Conservation (phyloP, 176 grass and related monocot genomes). For the Avena sativa region DNA sequence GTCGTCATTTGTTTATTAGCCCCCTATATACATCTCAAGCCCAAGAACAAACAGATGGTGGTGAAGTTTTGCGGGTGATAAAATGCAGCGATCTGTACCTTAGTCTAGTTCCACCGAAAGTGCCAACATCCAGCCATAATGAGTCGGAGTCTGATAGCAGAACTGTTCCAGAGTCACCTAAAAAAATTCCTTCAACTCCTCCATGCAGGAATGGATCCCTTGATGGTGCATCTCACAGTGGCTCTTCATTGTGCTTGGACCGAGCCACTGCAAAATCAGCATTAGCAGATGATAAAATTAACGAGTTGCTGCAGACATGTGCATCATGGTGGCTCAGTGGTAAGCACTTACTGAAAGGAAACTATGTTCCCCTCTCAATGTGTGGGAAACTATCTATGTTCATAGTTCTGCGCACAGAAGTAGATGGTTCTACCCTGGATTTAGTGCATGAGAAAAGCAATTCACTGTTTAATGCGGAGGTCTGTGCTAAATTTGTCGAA, state of each 20-base stretch:
- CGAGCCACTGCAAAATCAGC: constrained; percentile 56
- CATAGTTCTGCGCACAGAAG: constrained; percentile 56
- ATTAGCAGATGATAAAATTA: constrained; percentile 77
- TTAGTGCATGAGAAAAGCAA: constrained; percentile 37
- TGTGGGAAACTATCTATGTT: constrained; percentile 72
- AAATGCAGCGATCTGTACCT: constrained; percentile 77
- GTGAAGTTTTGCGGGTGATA: constrained; percentile 42
- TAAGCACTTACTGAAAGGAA: constrained; percentile 77
- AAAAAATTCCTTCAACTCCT: constrained; percentile 48
- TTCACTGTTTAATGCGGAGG: constrained; percentile 22
- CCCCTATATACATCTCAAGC: constrained; percentile 49
- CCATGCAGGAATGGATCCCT: constrained; percentile 42
- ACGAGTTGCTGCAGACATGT: constrained; percentile 67
- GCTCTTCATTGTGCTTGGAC: constrained; percentile 55
- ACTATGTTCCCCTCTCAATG: constrained; percentile 64
- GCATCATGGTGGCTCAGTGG: constrained; percentile 71
- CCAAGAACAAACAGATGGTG: constrained; percentile 27
- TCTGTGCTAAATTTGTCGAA: constrained; percentile 33
- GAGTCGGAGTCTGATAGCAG: constrained; percentile 19
- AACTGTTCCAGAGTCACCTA: constrained; percentile 48
- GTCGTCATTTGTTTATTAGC: constrained; percentile 63
- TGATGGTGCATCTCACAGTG: constrained; percentile 40
- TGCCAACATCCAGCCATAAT: constrained; percentile 34
- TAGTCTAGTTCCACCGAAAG: constrained; percentile 55
- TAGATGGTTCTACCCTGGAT: constrained; percentile 42